These are phyloP conservation scores for Dendrostoma leiphaemia DNA, from an alignment of 2,329 filamentous ascomycete species.

Conservation along the genomic window DNA sequence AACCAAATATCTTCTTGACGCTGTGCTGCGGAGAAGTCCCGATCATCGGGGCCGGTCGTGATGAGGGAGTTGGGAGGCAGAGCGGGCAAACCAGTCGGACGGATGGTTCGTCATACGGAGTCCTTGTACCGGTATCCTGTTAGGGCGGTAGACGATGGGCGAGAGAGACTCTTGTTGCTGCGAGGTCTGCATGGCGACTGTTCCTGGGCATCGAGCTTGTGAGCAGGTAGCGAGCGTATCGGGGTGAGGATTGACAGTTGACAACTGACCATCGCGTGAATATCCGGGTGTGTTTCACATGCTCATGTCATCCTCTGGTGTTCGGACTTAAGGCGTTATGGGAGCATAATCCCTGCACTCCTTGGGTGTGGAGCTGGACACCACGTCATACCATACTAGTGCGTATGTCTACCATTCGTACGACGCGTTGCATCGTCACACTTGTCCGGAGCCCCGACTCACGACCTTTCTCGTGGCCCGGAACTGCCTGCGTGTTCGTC, in stretches of 20 bases:
- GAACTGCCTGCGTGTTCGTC: too few species aligned
- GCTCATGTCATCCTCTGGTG: too few species aligned
- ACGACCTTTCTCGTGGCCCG: too few species aligned
- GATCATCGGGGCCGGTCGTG: conserved; percentile 28
- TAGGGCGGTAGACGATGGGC: conserved; percentile 31
- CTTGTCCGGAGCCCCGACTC: too few species aligned
- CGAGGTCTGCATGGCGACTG: conserved; percentile 29
- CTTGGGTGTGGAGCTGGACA: not conserved
- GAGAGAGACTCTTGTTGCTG: conserved; percentile 27
- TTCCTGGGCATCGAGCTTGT: conserved; percentile 26
- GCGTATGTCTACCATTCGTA: not conserved
- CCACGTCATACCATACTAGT: not conserved
- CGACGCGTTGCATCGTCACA: not conserved
- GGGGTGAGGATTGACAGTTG: not conserved
- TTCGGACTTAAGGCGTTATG: not conserved
- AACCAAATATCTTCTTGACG: conserved; percentile 52
- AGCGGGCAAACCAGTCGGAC: conserved; percentile 23
- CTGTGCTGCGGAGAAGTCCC: conserved; percentile 41
- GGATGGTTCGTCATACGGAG: conserved; percentile 31
- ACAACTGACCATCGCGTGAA: too few species aligned
- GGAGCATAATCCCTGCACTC: too few species aligned
- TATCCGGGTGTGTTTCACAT: too few species aligned
- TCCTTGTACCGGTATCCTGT: conserved; percentile 26
- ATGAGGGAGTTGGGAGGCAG: conserved; percentile 12
- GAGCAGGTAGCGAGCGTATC: not conserved